Conservation (phyloP, 2,329 filamentous ascomycete genomes). For the Penicillium psychrosexuale region DNA sequence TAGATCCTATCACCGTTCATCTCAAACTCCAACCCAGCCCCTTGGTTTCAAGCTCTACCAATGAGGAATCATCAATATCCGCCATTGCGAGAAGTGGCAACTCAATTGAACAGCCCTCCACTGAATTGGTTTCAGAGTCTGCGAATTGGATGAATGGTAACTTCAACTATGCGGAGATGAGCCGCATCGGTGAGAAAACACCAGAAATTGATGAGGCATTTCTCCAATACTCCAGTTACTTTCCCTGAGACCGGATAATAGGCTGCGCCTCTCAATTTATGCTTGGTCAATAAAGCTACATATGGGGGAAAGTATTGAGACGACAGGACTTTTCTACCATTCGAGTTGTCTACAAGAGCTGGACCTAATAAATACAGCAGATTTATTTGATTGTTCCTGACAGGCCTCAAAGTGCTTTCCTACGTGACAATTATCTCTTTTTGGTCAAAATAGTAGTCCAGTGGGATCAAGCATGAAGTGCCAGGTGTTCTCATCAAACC, state of each 20-base stretch:
- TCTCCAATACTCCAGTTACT: constrained; percentile 14
- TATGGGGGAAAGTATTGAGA: background rate
- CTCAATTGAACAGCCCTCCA: background rate
- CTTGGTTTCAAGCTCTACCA: background rate
- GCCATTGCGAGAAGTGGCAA: background rate
- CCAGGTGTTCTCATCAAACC: constrained; percentile 6
- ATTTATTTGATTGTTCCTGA: background rate
- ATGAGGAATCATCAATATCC: background rate
- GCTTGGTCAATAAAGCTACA: background rate
- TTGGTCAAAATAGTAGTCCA: background rate
- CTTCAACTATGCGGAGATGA: constrained; percentile 24
- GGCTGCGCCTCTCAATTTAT: too few species aligned
- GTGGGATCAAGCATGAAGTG: background rate
- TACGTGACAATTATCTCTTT: background rate
- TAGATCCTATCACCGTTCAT: constrained; percentile 20
- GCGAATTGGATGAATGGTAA: constrained; percentile 4
- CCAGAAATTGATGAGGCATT: constrained; percentile 20
- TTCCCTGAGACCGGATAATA: background rate
- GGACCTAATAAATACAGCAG: background rate
- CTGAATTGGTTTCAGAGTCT: background rate
- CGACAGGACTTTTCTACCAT: background rate
- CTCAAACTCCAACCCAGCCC: constrained; percentile 14
- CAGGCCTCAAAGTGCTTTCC: background rate
- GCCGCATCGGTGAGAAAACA: constrained; percentile 21
- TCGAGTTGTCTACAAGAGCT: background rate